Percentiles rank a stretch among this genome's conserved stretches.
phyloP scores from a whole-genome alignment of 2,329 filamentous ascomycete species.

The Colletotrichum sp. region DNA sequence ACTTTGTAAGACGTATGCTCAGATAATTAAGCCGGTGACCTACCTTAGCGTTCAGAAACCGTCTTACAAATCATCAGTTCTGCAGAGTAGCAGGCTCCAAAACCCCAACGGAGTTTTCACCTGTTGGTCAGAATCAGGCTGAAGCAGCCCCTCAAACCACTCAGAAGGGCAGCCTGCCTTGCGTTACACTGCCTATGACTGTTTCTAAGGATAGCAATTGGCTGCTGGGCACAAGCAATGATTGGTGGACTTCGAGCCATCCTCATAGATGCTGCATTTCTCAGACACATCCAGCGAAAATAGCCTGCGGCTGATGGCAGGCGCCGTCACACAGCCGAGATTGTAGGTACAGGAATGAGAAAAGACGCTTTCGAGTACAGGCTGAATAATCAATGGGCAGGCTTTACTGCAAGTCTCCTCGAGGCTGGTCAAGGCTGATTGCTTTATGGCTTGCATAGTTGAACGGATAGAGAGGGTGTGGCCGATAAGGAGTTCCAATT shows the following conservation, averaged over 20 bases:
- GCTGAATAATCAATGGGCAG: background rate
- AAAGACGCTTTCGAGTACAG: background rate
- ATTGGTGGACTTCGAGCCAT: background rate
- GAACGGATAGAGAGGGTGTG: background rate
- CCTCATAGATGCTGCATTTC: background rate
- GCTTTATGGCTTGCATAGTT: background rate
- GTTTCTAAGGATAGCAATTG: background rate
- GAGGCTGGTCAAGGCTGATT: background rate
- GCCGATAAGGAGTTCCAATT: background rate
- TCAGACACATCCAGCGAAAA: background rate
- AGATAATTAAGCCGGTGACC: no score
- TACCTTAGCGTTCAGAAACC: no score
- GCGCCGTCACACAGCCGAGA: background rate
- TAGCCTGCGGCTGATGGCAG: background rate
- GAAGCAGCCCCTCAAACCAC: background rate
- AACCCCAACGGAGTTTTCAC: background rate
- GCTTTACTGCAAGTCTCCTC: background rate
- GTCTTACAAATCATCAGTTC: background rate
- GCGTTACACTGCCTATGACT: background rate
- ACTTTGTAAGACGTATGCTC: no score
- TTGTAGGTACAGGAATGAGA: background rate
- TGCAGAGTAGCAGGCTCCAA: background rate
- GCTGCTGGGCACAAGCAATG: background rate
- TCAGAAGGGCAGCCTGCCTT: background rate
- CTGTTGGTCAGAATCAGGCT: background rate